phyloP scores from a whole-genome alignment of 2,329 filamentous ascomycete species.

The Calcarisporium arbuscula region DNA sequence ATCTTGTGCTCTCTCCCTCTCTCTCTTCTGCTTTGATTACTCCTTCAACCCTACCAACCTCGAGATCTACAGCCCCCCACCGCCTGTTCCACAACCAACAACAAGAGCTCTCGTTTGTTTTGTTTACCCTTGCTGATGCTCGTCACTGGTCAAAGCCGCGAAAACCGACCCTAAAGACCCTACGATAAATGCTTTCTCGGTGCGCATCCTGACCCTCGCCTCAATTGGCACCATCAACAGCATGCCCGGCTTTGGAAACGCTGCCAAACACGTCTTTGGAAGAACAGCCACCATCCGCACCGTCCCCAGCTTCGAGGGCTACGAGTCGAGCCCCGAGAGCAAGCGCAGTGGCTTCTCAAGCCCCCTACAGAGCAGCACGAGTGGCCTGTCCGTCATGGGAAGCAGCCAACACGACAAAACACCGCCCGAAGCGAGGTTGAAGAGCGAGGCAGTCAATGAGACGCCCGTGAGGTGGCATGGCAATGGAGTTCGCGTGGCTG shows the following conservation, averaged over 20 bases:
- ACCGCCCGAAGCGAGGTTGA: constrained; percentile 26
- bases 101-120: too few relatives aligned
- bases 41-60: not conserved
- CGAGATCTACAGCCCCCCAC: too few relatives aligned
- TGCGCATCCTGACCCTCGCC: constrained; percentile 29
- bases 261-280: constrained; percentile 25
- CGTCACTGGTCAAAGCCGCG: too few relatives aligned
- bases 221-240: constrained; percentile 33
- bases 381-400: constrained; percentile 36
- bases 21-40: not conserved
- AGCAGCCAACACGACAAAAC: constrained; percentile 26
- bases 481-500: constrained; percentile 23
- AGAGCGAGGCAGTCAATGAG: constrained; percentile 21
- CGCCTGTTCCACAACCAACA: too few relatives aligned
- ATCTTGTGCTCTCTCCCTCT: not conserved
- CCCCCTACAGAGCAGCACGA: constrained; percentile 48
- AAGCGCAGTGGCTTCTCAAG: constrained; percentile 49
- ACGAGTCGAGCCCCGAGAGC: constrained; percentile 38
- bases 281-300: constrained; percentile 47
- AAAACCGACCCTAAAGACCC: constrained; percentile 12
- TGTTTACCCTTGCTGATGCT: too few relatives aligned
- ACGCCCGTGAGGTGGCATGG: constrained; percentile 25
- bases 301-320: constrained; percentile 49
- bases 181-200: constrained; percentile 23
- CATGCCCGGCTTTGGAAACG: constrained; percentile 27